A percentile compares a stretch with the other conserved stretches of the same genome.
phyloP scores from a whole-genome alignment of 2,329 filamentous ascomycete species.

The Aspergillus sergii region DNA sequence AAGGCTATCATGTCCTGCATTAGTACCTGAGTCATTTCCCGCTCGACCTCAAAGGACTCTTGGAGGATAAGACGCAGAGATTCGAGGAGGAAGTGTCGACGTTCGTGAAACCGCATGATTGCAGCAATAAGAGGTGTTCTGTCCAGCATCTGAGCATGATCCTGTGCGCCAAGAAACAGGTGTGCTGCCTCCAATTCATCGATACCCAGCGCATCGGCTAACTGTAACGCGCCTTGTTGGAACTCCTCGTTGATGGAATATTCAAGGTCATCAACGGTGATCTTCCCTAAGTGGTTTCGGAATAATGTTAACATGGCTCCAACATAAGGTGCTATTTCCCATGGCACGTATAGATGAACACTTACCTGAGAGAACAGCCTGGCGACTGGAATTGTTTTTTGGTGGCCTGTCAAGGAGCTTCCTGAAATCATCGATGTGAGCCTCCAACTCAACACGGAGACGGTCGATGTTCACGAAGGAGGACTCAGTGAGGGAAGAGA shows the following conservation, averaged over 20 bases:
- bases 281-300: slow-evolving; percentile 61
- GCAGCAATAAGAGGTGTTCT: slow-evolving; percentile 75
- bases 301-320: slow-evolving; percentile 21
- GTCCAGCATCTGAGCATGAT: slow-evolving; percentile 69
- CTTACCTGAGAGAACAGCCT: slow-evolving; percentile 68
- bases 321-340: not conserved
- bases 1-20: slow-evolving; percentile 59
- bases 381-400: slow-evolving; percentile 75
- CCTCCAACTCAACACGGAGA: slow-evolving; percentile 66
- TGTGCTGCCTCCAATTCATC: slow-evolving; percentile 84
- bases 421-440: slow-evolving; percentile 67
- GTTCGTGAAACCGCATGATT: slow-evolving; percentile 85
- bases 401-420: slow-evolving; percentile 73
- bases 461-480: slow-evolving; percentile 71
- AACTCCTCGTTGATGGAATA: slow-evolving; percentile 87
- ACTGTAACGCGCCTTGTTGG: slow-evolving; percentile 74
- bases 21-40: slow-evolving; percentile 55
- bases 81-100: slow-evolving; percentile 79
- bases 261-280: slow-evolving; percentile 71
- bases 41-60: slow-evolving; percentile 64
- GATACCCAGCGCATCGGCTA: slow-evolving; percentile 86
- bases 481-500: slow-evolving; percentile 73
- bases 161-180: slow-evolving; percentile 73
- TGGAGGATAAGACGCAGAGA: slow-evolving; percentile 79
- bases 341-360: slow-evolving; percentile 6